A percentile compares a stretch with the other conserved stretches of the same genome.
These are phyloP conservation scores for Spergularia azorica DNA, from an alignment of 179 eudicot species.

Conservation along the genomic window DNA sequence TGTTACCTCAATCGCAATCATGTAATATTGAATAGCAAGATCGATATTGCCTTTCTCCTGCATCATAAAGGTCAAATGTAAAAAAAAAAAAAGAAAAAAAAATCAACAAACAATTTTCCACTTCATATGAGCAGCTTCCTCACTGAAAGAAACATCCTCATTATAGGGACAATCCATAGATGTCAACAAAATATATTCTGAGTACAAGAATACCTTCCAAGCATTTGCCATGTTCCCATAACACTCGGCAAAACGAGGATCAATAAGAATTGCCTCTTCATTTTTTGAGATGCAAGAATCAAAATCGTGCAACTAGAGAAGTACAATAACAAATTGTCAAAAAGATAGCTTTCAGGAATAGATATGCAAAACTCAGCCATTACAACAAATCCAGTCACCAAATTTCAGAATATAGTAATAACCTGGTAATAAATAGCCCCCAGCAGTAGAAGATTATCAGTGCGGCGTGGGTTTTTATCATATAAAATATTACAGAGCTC, in stretches of 20 bases:
- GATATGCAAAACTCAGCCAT: background rate
- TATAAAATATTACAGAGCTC: constrained; percentile 78
- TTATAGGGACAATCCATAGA: background rate
- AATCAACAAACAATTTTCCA: background rate
- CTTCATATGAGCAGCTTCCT: background rate
- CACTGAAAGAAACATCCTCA: background rate
- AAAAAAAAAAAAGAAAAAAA: background rate
- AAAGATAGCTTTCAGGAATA: constrained; percentile 12
- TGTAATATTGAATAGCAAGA: constrained; percentile 80
- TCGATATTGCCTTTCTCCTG: constrained; percentile 98
- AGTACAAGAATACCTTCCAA: constrained; percentile 69
- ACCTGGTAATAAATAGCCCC: constrained; percentile 98
- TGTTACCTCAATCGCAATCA: constrained; percentile 83
- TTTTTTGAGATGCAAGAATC: constrained; percentile 83
- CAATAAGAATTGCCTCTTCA: constrained; percentile 88
- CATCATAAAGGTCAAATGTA: constrained; percentile 23
- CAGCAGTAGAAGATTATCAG: constrained; percentile 83
- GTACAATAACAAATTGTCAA: constrained; percentile 29
- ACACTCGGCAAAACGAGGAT: constrained; percentile 90
- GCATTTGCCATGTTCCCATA: constrained; percentile 99
- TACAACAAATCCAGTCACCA: background rate
- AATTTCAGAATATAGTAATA: background rate
- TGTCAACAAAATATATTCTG: background rate
- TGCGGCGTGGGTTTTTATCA: constrained; percentile 75
- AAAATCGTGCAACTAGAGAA: constrained; percentile 74